Base-by-base conservation (phyloP, 1,284 basidiomycete genomes). In the Melampsora larici-populina region DNA sequence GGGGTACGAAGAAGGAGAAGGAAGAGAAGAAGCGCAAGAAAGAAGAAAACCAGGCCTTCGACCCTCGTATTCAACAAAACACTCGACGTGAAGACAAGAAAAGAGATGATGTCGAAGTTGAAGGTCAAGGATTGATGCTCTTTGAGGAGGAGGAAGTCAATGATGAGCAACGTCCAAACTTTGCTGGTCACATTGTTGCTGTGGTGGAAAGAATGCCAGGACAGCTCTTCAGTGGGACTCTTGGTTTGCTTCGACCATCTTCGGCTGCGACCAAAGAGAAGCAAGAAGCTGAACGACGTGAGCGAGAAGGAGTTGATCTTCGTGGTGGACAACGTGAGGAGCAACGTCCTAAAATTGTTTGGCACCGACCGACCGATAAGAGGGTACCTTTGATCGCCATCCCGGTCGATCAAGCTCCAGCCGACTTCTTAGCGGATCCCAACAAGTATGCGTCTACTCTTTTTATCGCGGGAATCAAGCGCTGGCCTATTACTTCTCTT, bases 1-100 rank as follows among this genome's bases (percentile, higher is more conserved):
- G 97, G 97, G 90, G 91, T 26, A 97, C 95, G 18, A 99, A 99
- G 88, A 98, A 98, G 86, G 97, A 99, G 86, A 99, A 99, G 86
- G 96, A 99, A 84, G 97, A 99, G 87, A 99, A 99, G 89, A 97
- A 97, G 87, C 89, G 94, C 83, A 97, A 97, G 86, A 99, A 99
- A 88, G 97, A 99, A 86, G 97, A 99, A 86, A 95, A 95, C 83
- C 90, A 93, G 24, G 92, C 92, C 0, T 97, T 93, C 84, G 93
- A 94, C 81, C 86, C 86, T 68, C 82, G 90, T 77, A 92, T 91
- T 84, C 88, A 89, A 15, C 75, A 78, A 33, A 79, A 79, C 69
- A 90, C 89, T 68, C 91, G 94, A 82, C 94, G 92, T 86, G 92
- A 95, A 81, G 97, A 99, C 87, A 99, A 99, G 89, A 98, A 98